phyloP scores from a whole-genome alignment of 192 early-diverging fungal species.

The Backusella sp. region DNA sequence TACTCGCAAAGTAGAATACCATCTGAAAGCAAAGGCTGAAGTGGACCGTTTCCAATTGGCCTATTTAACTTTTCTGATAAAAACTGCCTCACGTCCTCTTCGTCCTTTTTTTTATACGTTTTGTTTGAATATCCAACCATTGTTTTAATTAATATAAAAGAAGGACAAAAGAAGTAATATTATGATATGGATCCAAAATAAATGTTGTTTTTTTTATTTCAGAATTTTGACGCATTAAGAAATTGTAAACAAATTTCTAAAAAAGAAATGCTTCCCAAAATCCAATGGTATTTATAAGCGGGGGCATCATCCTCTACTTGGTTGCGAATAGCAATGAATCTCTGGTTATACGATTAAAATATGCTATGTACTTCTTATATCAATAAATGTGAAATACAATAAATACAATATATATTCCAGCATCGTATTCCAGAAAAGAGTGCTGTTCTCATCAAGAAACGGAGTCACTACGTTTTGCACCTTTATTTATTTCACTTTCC shows the following conservation, averaged over 20 bases:
- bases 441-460: neutral
- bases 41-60: conserved; percentile 41
- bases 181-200: neutral
- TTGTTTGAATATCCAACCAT: neutral
- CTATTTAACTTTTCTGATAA: neutral
- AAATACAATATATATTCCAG: neutral
- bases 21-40: conserved; percentile 66
- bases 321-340: neutral
- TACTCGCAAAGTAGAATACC: conserved; percentile 79
- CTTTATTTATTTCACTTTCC: neutral
- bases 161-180: neutral
- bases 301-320: neutral
- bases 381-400: neutral
- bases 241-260: conserved; percentile 14
- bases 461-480: conserved; percentile 6
- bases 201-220: neutral
- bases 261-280: neutral
- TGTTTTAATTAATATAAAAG: neutral
- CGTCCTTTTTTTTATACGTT: conserved; percentile 1
- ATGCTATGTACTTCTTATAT: neutral
- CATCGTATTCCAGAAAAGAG: neutral
- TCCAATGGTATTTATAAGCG: neutral
- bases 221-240: conserved; percentile 5
- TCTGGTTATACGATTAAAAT: neutral
- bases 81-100: conserved; percentile 2